Evolutionary conservation across 805 yeast species (phyloP), one percentile per base, ranked within the genome.

Genomic region (Starmerella scarabaei): DNA sequence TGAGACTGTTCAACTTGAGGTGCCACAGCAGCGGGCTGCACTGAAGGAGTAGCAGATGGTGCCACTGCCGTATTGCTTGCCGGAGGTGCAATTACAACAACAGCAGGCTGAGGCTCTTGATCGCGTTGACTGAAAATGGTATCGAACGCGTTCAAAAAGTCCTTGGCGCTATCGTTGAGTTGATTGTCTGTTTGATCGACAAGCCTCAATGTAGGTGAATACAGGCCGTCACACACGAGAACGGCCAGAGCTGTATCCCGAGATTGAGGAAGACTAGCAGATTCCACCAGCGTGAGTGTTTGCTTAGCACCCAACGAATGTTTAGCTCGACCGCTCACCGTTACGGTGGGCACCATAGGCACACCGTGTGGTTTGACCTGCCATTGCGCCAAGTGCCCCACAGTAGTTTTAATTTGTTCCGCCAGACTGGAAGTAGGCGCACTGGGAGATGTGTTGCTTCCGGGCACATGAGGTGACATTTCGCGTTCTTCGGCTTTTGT

Each of bases 331-430:
- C 16, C 18, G 20, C 30, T 23, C 19, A 47, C 30, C 3, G 32
- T 32, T 2, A 16, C 21, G 14, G 30, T 14, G 12, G 47, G 44
- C 16, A 45, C 26, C 14, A 45, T 12, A 1, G 53, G 51, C 9
- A 48, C 38, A 5, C 51, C 51, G 17, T 35, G 44, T 14, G 47
- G 43, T 17, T 44, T 29, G 5, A 38, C 29, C 36, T 49, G 49
- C 53, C 53, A 49, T 4, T 26, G 31, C 29, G 34, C 19, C 3
- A 45, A 40, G 20, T 33, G 17, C 3, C 31, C 4, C 3, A 43
- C 20, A 1, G 40, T 24, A 14, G 15, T n/a, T 11, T 21, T 12
- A 24, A 42, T 29, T 16, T 35, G 7, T 23, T 42, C 48, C 17
- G 35, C 15, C 5, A 39, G 29, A 19, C 42, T 37, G 15, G 38